Evolutionary conservation across 208 protist genomes (phyloP).

Genomic region (Tritrichomonas foetus): DNA sequence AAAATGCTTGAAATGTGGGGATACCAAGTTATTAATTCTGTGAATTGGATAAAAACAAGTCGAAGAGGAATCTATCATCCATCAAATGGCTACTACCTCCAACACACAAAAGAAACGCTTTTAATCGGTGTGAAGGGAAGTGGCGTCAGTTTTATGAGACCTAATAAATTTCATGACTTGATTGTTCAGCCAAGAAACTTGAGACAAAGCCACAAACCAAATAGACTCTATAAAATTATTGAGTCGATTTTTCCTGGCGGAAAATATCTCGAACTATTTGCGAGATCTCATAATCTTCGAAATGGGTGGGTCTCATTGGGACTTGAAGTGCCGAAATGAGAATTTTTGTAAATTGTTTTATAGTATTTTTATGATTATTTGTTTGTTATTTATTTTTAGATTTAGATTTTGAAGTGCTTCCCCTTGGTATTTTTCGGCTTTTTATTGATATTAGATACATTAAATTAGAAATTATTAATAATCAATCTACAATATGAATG

Average conservation of each 20-base stretch:
- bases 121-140: constrained; percentile 32
- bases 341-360: neutral
- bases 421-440: too few relatives aligned
- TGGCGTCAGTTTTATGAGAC: neutral
- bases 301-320: constrained; percentile 28
- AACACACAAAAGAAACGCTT: constrained; percentile 35
- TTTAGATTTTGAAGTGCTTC: too few relatives aligned
- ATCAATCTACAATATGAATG: too few relatives aligned
- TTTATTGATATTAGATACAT: too few relatives aligned
- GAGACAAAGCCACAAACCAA: constrained; percentile 30
- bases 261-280: constrained; percentile 13
- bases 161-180: neutral
- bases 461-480: too few relatives aligned
- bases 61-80: neutral
- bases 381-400: too few relatives aligned
- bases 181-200: neutral
- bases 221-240: neutral
- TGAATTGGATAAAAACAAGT: constrained; percentile 29
- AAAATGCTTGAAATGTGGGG: constrained; percentile 25
- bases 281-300: neutral
- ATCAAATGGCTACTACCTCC: neutral
- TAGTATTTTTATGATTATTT: too few relatives aligned
- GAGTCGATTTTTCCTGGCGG: neutral
- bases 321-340: neutral
- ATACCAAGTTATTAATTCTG: neutral